Conservation (phyloP, 495 filamentous ascomycete genomes). For the Lophium mytilinum region DNA sequence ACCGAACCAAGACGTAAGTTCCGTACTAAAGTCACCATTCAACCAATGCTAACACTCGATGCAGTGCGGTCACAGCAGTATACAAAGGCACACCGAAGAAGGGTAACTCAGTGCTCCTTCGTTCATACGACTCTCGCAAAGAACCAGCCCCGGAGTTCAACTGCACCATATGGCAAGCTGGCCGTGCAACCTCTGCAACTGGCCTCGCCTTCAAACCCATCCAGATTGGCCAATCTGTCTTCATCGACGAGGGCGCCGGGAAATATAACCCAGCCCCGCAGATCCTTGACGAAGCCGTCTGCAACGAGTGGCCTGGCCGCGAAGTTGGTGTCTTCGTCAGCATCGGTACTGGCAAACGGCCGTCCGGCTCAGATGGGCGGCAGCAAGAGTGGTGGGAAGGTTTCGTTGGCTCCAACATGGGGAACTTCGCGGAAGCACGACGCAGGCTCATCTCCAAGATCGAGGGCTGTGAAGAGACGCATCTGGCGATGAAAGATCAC, state of each 20-base stretch:
- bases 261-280: conserved; percentile 85
- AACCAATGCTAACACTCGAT: conserved; percentile 25
- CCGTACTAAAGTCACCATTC: neutral
- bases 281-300: conserved; percentile 78
- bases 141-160: conserved; percentile 83
- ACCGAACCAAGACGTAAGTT: conserved; percentile 86
- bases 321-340: conserved; percentile 85
- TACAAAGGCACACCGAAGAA: conserved; percentile 70
- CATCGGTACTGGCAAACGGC: conserved; percentile 85
- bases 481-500: conserved; percentile 72
- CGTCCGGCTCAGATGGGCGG: conserved; percentile 56
- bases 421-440: conserved; percentile 85
- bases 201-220: conserved; percentile 94
- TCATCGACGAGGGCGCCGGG: conserved; percentile 86
- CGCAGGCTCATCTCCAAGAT: conserved; percentile 78
- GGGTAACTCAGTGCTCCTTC: conserved; percentile 60
- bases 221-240: conserved; percentile 83
- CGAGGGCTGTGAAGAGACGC: conserved; percentile 88
- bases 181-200: conserved; percentile 86
- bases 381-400: conserved; percentile 85
- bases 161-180: conserved; percentile 93
- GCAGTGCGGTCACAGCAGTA: conserved; percentile 80
- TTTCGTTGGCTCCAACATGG: conserved; percentile 62
- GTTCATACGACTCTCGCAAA: conserved; percentile 89
- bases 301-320: conserved; percentile 91